Evolutionary conservation across 2,329 filamentous ascomycete genomes (phyloP).

Genomic region (Trichoderma lentiforme): DNA sequence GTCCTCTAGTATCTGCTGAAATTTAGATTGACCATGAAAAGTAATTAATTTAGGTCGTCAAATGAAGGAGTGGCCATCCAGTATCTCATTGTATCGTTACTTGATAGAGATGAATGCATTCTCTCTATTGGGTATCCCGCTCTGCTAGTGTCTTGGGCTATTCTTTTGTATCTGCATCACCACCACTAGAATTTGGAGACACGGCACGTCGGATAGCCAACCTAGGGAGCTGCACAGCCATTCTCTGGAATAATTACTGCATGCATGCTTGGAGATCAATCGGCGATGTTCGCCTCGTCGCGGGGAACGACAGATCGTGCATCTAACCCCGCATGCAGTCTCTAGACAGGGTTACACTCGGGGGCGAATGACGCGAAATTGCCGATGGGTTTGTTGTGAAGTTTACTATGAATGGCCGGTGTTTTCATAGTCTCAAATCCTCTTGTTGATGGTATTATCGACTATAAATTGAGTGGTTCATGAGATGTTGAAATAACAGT

Average conservation of each 20-base stretch:
- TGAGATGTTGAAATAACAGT: background rate
- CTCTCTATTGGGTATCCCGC: background rate
- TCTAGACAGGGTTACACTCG: constrained; percentile 1
- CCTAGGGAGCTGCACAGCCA: background rate
- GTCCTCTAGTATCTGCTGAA: background rate
- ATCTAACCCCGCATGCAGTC: constrained; percentile 1
- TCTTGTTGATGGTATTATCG: background rate
- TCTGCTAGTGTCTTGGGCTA: background rate
- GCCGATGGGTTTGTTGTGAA: background rate
- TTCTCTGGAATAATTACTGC: background rate
- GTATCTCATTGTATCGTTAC: background rate
- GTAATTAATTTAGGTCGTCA: background rate
- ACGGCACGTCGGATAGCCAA: background rate
- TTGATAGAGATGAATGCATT: background rate
- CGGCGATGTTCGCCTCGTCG: background rate
- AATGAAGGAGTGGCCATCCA: background rate
- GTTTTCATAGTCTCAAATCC: background rate
- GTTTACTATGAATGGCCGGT: background rate
- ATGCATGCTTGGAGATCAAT: background rate
- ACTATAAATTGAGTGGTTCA: background rate
- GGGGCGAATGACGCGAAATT: constrained; percentile 2
- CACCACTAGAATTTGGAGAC: background rate
- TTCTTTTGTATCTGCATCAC: background rate
- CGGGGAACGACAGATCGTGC: background rate
- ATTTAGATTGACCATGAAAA: background rate